Conservation (phyloP, 352 stramenopile species). For the Plasmopara halstedii region DNA sequence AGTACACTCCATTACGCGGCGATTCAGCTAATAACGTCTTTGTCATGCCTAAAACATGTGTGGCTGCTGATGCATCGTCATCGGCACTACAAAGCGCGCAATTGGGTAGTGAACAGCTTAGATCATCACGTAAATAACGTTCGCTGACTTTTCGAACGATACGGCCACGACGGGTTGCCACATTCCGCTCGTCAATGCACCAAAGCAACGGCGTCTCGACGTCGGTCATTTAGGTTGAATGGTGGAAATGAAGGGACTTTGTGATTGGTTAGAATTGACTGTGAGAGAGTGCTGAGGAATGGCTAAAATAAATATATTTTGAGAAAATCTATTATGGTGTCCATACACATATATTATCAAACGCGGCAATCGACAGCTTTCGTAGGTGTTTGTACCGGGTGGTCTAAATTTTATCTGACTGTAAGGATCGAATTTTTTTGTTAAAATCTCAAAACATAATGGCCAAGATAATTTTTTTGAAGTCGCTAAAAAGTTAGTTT, state of each 20-base stretch:
- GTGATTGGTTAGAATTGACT: neutral
- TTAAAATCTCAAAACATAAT: too few species aligned
- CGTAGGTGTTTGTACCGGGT: too few species aligned
- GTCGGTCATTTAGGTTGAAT: conserved; percentile 1
- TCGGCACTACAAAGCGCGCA: conserved; percentile 57
- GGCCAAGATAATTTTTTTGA: too few species aligned
- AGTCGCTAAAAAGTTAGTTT: too few species aligned
- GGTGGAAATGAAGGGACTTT: conserved; percentile 1
- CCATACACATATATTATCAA: too few species aligned
- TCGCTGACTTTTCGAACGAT: conserved; percentile 79
- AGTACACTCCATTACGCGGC: conserved; percentile 47
- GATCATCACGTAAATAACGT: conserved; percentile 84
- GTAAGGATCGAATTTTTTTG: too few species aligned
- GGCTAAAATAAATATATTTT: too few species aligned
- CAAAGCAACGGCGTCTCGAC: conserved; percentile 39
- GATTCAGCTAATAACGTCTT: conserved; percentile 52
- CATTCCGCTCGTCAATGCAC: conserved; percentile 70
- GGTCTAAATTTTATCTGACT: too few species aligned
- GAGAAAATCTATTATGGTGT: too few species aligned
- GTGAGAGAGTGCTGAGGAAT: too few species aligned
- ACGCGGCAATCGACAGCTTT: too few species aligned
- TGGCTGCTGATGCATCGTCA: conserved; percentile 43
- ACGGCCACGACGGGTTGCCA: conserved; percentile 70
- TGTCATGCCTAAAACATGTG: conserved; percentile 43
- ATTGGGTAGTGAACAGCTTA: conserved; percentile 61